phyloP scores from a whole-genome alignment of 352 stramenopile genomes.

The Globisporangium nunn region DNA sequence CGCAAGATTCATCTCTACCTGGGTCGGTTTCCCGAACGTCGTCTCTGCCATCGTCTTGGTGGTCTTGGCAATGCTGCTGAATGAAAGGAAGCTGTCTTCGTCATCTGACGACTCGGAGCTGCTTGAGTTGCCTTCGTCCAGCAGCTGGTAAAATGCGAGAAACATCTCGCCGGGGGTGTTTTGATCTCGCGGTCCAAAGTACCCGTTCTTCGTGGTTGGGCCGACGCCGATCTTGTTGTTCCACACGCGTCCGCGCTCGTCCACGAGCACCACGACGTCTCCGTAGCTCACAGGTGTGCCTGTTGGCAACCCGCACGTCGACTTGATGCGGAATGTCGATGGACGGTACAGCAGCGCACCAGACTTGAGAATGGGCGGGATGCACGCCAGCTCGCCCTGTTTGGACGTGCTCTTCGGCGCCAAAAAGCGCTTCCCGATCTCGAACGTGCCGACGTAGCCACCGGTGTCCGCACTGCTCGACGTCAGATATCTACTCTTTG shows the following conservation, averaged over 20 bases:
- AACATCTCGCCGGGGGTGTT: slow-evolving; percentile 78
- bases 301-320: slow-evolving; percentile 39
- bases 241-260: slow-evolving; percentile 58
- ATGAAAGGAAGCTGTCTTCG: slow-evolving; percentile 60
- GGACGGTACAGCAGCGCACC: slow-evolving; percentile 32
- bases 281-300: slow-evolving; percentile 74
- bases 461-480: slow-evolving; percentile 14
- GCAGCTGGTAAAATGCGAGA: slow-evolving; percentile 65
- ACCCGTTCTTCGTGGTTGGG: slow-evolving; percentile 70
- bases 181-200: slow-evolving; percentile 63
- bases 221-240: slow-evolving; percentile 84
- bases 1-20: slow-evolving; percentile 45
- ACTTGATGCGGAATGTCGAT: slow-evolving; percentile 64
- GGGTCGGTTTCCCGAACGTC: slow-evolving; percentile 53
- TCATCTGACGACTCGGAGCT: slow-evolving; percentile 54
- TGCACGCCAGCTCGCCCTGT: slow-evolving; percentile 54
- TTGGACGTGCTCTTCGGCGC: slow-evolving; percentile 54
- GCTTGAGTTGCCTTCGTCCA: slow-evolving; percentile 27
- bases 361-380: slow-evolving; percentile 41
- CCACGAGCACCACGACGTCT: slow-evolving; percentile 75
- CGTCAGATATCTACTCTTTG: slow-evolving; percentile 45
- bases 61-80: slow-evolving; percentile 44
- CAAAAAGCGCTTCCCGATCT: slow-evolving; percentile 52
- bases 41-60: slow-evolving; percentile 67
- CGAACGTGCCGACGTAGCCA: slow-evolving; percentile 72